These are phyloP conservation scores for Neurospora sp. DNA, from an alignment of 495 filamentous ascomycete species.

Conservation along the genomic window DNA sequence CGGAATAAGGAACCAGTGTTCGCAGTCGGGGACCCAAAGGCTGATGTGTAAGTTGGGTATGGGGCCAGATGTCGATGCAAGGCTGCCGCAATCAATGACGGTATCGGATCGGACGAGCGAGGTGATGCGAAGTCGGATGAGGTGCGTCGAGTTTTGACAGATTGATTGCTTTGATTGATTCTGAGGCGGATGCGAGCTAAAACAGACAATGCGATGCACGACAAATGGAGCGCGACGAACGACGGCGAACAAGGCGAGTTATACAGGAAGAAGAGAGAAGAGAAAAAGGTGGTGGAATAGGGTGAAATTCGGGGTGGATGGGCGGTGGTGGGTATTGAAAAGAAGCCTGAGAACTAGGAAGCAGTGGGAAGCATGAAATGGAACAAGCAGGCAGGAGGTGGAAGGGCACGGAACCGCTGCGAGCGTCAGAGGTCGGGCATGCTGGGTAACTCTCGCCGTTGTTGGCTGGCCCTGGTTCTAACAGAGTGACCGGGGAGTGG, in stretches of 20 bases:
- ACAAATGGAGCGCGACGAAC: constrained; percentile 10
- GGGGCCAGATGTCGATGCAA: neutral
- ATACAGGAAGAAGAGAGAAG: constrained; percentile 17
- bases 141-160: neutral
- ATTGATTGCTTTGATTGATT: neutral
- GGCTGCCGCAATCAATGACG: neutral
- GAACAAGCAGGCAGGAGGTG: constrained; percentile 23
- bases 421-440: constrained; percentile 2
- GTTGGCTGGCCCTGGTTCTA: neutral
- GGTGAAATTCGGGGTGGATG: constrained; percentile 8
- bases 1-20: neutral
- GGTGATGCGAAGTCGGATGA: neutral
- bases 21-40: neutral
- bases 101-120: neutral
- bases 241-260: constrained; percentile 24
- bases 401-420: constrained; percentile 26
- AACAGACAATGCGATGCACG: constrained; percentile 17
- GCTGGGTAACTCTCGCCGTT: neutral
- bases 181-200: neutral
- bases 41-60: neutral
- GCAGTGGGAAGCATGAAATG: constrained; percentile 5
- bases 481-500: neutral
- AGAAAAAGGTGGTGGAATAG: constrained; percentile 16
- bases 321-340: constrained; percentile 16
- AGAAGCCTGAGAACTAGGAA: constrained; percentile 13